Evolutionary conservation across 2,329 filamentous ascomycete genomes (phyloP), one percentile per base, ranked within the genome.

Genomic region (Aspergillus udagawae): DNA sequence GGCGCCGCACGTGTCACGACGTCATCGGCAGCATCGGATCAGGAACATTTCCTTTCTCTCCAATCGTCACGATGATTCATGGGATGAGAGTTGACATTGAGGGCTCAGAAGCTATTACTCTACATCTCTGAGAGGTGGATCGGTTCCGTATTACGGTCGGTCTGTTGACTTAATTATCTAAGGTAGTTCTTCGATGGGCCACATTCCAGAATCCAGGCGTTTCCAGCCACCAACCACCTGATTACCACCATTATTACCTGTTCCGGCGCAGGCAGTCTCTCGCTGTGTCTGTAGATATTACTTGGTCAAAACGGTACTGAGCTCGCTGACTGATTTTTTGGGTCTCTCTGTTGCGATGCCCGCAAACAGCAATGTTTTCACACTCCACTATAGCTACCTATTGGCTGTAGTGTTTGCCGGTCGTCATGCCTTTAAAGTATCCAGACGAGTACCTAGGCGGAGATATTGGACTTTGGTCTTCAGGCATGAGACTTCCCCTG

Each of bases 1-100:
- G 60, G 60, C 59, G 51, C 52, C 55, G 62, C 64, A 66, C 64
- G 63, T 65, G 65, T 56, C 55, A 47, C 53, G 55, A 66, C 61
- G 61, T 66, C 64, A 66, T 66, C 53, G 51, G 29, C 44, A 25
- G 20, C 44, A 27, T 17, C 44, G 21, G 10, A 25, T 47, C 44
- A 47, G 44, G 44, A 47, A 47, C 44, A 47, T 27, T 17, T 23
- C 12, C 21, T 47, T 47, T 20, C 3, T 47, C 44, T 25, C 14
- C 23, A 12, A 25, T 47, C 21, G 21, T 47, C 21, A 47, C 14
- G 23, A 27, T 47, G 10, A 23, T 47, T 35, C 12, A 35, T 17
- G 32, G 25, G 4, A 25, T 25, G 25, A 25, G 25, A 5, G 25
- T 25, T 25, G 25, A 25, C 3, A 25, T 25, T 25, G 25, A 25